Base-by-base conservation (phyloP, 345 rosid species). In the Heritiera littoralis region DNA sequence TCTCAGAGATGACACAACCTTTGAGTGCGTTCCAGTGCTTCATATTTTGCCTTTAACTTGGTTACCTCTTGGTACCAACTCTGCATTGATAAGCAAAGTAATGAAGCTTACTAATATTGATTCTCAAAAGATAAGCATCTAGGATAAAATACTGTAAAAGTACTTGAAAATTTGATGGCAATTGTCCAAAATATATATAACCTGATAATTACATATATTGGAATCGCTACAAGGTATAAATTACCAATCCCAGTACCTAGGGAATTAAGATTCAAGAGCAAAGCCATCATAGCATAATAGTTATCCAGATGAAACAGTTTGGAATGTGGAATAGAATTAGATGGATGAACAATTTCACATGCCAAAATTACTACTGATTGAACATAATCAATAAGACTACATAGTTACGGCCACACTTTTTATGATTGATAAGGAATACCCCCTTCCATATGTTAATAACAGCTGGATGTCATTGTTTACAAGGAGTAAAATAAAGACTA, bases 11-110 rank as follows among this genome's bases (percentile, higher is more conserved):
- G 38, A 35, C 38, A 56, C 28, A 45, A 93, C 98, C 97, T 94
- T 84, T 94, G 92, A 81, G 92, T 89, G 81, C 92, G 92, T 79
- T 90, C 90, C 77, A 94, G 94, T 74, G 94, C 86, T 77, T 94
- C 97, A 77, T 87, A 92, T 82, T 91, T 91, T 72, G 92, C 86
- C 87, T 92, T 94, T 28, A 94, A 83, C 85, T 88, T 94, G 46
- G 89, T 77, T 59, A 91, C 87, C 82, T 94, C 98, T 83, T 91
- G 95, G 82, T 83, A 84, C 98, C 97, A 94, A 77, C 72, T 90
- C 97, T 92, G 85, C 75, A 85, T 41, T 45, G 32, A 76, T 73
- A 78, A 55, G 5, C 45, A 67, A 56, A 74, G 17, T 4, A 11
- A 5, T 32, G 64, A 54, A 54, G 28, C 46, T 72, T 45, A 70